Percentiles rank a stretch among this genome's conserved stretches.
These are phyloP conservation scores for Alternaria triticina DNA, from an alignment of 2,329 filamentous ascomycete genomes.

Conservation along the genomic window DNA sequence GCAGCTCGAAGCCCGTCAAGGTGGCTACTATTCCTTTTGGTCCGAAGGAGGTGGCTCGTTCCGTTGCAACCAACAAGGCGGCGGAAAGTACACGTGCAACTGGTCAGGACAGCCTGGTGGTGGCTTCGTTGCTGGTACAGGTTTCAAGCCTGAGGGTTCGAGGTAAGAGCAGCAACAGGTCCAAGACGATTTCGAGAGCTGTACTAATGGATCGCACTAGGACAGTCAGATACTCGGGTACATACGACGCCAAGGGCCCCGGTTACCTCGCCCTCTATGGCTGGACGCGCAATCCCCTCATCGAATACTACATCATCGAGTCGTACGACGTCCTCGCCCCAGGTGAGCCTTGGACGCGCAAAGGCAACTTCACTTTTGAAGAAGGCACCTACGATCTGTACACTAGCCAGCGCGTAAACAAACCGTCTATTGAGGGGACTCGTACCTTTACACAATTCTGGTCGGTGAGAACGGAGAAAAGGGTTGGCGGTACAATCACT, in stretches of 20 bases:
- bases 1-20: slow-evolving; percentile 11
- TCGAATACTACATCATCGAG: slow-evolving; percentile 66
- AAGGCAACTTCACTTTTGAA: slow-evolving; percentile 59
- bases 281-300: slow-evolving; percentile 59
- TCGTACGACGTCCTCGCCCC: slow-evolving; percentile 52
- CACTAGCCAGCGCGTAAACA: slow-evolving; percentile 53
- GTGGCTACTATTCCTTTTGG: slow-evolving; percentile 64
- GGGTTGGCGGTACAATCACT: slow-evolving; percentile 51
- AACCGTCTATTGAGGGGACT: slow-evolving; percentile 61
- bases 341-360: slow-evolving; percentile 38
- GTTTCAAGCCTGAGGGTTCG: slow-evolving; percentile 46
- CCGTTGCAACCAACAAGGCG: slow-evolving; percentile 28
- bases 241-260: slow-evolving; percentile 28
- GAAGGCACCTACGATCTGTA: slow-evolving; percentile 60
- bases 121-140: slow-evolving; percentile 34
- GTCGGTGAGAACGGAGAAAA: slow-evolving; percentile 58
- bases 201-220: slow-evolving; percentile 3
- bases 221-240: slow-evolving; percentile 26
- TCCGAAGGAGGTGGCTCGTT: slow-evolving; percentile 54
- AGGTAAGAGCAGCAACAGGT: slow-evolving; percentile 49
- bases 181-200: not conserved
- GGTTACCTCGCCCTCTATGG: slow-evolving; percentile 57
- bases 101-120: slow-evolving; percentile 18
- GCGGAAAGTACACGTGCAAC: slow-evolving; percentile 31
- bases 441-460: slow-evolving; percentile 62